A percentile compares a stretch with the other conserved stretches of the same genome.
These are phyloP conservation scores for Cladophialophora psammophila DNA, from an alignment of 2,329 filamentous ascomycete genomes.

Conservation along the genomic window DNA sequence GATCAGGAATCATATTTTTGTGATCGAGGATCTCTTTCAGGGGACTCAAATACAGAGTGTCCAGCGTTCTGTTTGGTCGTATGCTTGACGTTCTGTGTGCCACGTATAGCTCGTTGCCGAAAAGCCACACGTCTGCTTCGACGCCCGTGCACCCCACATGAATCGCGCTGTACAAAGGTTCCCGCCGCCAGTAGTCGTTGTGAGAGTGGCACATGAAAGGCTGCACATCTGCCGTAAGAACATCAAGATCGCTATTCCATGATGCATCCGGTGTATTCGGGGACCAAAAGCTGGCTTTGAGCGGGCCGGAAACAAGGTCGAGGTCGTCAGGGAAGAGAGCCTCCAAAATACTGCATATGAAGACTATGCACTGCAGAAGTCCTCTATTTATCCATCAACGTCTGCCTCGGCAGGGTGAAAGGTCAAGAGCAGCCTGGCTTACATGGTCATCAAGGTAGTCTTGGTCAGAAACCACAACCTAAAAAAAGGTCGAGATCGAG, in stretches of 20 bases:
- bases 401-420: not conserved
- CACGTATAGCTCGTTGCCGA: slow-evolving; percentile 56
- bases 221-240: slow-evolving; percentile 56
- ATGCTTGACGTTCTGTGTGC: slow-evolving; percentile 61
- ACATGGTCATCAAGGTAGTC: slow-evolving; percentile 8
- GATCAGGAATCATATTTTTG: slow-evolving; percentile 54
- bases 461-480: not conserved
- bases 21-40: slow-evolving; percentile 57
- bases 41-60: slow-evolving; percentile 61
- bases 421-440: not conserved
- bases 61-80: slow-evolving; percentile 56
- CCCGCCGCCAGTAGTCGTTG: slow-evolving; percentile 65
- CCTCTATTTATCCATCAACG: slow-evolving; percentile 8
- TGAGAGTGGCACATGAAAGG: slow-evolving; percentile 64
- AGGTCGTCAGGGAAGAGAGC: slow-evolving; percentile 53
- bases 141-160: slow-evolving; percentile 62
- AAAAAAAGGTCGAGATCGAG: not conserved
- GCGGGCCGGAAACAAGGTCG: slow-evolving; percentile 47
- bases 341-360: slow-evolving; percentile 47
- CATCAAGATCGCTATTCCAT: slow-evolving; percentile 52
- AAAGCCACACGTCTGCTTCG: slow-evolving; percentile 64
- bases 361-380: slow-evolving; percentile 42
- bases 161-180: slow-evolving; percentile 62
- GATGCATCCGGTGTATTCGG: not conserved
- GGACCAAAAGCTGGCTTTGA: slow-evolving; percentile 42